phyloP scores from a whole-genome alignment of 2,329 filamentous ascomycete species.

The Mycosphaerella sp. region DNA sequence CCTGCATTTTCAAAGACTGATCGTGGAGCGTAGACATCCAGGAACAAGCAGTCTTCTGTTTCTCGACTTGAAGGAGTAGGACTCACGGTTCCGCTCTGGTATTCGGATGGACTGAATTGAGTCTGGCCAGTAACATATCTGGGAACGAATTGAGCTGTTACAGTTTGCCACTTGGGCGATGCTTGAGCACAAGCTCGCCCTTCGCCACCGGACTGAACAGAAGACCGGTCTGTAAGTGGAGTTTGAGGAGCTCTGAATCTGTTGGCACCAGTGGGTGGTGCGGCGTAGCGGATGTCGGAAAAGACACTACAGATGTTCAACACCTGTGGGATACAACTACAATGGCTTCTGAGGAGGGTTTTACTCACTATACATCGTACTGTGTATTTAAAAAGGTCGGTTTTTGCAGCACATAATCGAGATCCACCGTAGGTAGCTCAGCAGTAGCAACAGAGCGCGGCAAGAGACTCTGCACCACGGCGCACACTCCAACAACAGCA shows the following conservation, averaged over 20 bases:
- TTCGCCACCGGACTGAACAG: constrained; percentile 42
- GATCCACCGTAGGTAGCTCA: constrained; percentile 44
- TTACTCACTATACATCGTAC: constrained; percentile 18
- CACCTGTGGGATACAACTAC: not conserved
- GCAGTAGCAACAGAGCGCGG: not conserved
- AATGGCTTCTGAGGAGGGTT: not conserved
- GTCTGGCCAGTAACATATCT: constrained; percentile 21
- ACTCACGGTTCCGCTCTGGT: constrained; percentile 8
- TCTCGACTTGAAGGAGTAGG: constrained; percentile 27
- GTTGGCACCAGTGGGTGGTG: constrained; percentile 46
- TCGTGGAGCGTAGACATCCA: constrained; percentile 37
- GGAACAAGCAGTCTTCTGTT: constrained; percentile 38
- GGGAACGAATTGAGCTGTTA: constrained; percentile 32
- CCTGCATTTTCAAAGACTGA: constrained; percentile 30
- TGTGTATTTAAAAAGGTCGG: constrained; percentile 40
- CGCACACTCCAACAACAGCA: not conserved
- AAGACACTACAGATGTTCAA: constrained; percentile 42
- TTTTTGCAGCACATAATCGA: constrained; percentile 49
- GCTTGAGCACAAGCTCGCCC: constrained; percentile 43
- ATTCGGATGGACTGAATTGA: constrained; percentile 15
- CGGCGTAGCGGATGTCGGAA: constrained; percentile 52
- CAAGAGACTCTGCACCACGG: not conserved
- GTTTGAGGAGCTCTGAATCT: constrained; percentile 44
- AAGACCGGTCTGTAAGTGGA: constrained; percentile 38
- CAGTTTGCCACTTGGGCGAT: constrained; percentile 39